Conservation (phyloP, 129 eudicot species). For the Oenanthe sinensis region DNA sequence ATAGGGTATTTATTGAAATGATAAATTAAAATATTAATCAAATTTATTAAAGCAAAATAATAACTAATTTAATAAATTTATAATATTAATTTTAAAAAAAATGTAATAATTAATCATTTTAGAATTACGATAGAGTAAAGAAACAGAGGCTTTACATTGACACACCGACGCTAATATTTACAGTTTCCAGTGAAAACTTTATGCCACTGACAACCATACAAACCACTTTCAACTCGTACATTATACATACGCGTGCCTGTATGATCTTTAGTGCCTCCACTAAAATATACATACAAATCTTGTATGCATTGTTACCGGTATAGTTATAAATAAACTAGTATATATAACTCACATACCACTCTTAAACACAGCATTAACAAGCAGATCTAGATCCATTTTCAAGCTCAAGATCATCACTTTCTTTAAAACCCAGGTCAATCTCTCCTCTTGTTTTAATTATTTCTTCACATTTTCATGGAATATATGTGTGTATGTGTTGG, state of each 20-base stretch:
- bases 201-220: not conserved
- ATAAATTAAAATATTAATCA: too few species aligned
- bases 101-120: too few species aligned
- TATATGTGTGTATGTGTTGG: not conserved
- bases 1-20: too few species aligned
- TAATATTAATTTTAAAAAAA: too few species aligned
- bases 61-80: too few species aligned
- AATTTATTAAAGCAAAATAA: too few species aligned
- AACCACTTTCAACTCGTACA: not conserved
- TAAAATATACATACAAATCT: not conserved
- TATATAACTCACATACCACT: not conserved
- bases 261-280: too few species aligned
- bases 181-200: not conserved
- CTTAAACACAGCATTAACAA: not conserved
- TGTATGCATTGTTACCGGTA: not conserved
- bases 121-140: too few species aligned
- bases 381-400: constrained; percentile 1
- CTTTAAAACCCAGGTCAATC: not conserved
- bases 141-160: too few species aligned
- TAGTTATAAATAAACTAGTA: not conserved
- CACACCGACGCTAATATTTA: not conserved
- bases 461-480: not conserved
- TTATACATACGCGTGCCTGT: not conserved
- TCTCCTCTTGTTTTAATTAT: not conserved
- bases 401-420: not conserved